These are phyloP conservation scores for Penicillium antarcticum DNA, from an alignment of 495 filamentous ascomycete species.

Conservation along the genomic window DNA sequence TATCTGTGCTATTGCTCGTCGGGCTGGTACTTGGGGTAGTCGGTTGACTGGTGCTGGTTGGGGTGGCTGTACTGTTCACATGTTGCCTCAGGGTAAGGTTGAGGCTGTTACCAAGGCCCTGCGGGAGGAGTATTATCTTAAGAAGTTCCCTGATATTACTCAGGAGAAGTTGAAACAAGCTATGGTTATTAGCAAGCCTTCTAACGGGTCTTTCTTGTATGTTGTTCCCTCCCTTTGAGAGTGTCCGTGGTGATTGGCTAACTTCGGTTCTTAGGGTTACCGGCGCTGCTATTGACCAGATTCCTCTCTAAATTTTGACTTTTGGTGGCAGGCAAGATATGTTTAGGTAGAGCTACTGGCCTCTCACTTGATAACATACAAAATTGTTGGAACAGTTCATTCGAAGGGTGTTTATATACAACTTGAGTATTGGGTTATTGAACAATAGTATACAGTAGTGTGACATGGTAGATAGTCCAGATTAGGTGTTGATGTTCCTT, in stretches of 20 bases:
- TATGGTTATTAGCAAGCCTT: conserved; percentile 85
- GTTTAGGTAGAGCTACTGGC: not conserved
- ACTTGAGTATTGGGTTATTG: too few species aligned
- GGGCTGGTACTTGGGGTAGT: conserved; percentile 77
- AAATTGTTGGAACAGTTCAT: too few species aligned
- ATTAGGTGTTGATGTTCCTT: too few species aligned
- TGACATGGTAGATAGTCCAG: too few species aligned
- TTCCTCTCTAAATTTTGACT: conserved; percentile 26
- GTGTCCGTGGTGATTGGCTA: not conserved
- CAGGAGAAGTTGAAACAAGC: conserved; percentile 72
- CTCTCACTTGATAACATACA: too few species aligned
- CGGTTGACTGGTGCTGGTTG: conserved; percentile 92
- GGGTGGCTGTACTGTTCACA: conserved; percentile 94
- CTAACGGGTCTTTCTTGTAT: conserved; percentile 48
- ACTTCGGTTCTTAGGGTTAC: conserved; percentile 29
- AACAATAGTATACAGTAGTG: too few species aligned
- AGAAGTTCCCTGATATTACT: conserved; percentile 65
- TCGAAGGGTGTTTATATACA: too few species aligned
- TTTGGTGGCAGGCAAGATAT: not conserved
- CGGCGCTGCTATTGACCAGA: conserved; percentile 39
- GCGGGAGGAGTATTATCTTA: conserved; percentile 75
- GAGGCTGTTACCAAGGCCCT: conserved; percentile 75
- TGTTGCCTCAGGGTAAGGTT: conserved; percentile 82
- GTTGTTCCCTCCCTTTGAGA: conserved; percentile 11
- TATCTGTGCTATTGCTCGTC: conserved; percentile 74